Conservation (phyloP, 2,329 filamentous ascomycete species). For the Xylariaceae sp. region DNA sequence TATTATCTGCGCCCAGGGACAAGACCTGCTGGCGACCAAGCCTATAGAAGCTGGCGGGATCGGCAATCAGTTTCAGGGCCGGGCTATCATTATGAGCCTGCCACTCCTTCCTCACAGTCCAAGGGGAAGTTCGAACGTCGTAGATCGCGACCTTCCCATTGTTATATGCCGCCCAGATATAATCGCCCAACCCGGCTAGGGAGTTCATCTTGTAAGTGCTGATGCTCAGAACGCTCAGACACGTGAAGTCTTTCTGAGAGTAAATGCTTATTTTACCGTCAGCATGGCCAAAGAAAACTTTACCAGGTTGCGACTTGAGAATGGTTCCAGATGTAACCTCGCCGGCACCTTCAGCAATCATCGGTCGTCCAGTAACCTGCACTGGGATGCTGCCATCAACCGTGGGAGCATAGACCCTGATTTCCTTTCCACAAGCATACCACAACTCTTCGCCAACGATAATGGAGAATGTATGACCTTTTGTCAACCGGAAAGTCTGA, state of each 20-base stretch:
- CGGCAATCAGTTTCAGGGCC: conserved; percentile 69
- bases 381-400: conserved; percentile 63
- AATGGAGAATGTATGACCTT: conserved; percentile 82
- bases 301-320: conserved; percentile 67
- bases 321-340: conserved; percentile 82
- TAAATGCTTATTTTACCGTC: conserved; percentile 97
- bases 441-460: conserved; percentile 80
- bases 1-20: conserved; percentile 81
- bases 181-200: conserved; percentile 70
- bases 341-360: conserved; percentile 67
- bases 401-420: conserved; percentile 76
- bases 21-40: conserved; percentile 79
- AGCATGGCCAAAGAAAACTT: conserved; percentile 83
- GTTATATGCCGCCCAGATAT: conserved; percentile 91
- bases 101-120: conserved; percentile 93
- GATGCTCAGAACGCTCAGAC: conserved; percentile 74
- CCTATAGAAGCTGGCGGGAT: conserved; percentile 78
- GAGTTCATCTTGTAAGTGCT: conserved; percentile 95
- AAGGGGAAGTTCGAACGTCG: conserved; percentile 75
- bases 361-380: conserved; percentile 65
- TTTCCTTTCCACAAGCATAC: conserved; percentile 81
- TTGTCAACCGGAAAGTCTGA: conserved; percentile 71
- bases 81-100: conserved; percentile 74
- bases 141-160: conserved; percentile 93
- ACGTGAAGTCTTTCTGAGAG: conserved; percentile 69